Base-by-base conservation (phyloP, 176 grass and related monocot genomes). In the Canna indica region DNA sequence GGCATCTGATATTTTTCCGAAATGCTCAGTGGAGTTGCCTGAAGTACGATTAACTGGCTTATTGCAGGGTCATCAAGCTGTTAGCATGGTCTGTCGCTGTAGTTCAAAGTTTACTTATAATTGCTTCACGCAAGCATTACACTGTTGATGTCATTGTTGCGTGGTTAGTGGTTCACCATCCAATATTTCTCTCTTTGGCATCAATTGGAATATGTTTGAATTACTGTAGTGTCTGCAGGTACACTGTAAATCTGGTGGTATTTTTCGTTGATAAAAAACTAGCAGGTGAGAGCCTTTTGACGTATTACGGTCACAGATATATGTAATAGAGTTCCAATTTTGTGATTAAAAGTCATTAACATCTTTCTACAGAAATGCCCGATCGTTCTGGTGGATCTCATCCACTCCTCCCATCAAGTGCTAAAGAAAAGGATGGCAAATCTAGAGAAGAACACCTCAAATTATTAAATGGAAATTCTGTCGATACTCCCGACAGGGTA, bases 111-210 rank as follows among this genome's bases (percentile, higher is more conserved):
- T 66, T 99, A 70, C 86, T 99, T 65, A 99, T 99, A 74, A 82
- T 99, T 70, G 84, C 90, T 77, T 91, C 95, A 75, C 89, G 87
- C 69, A 94, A 99, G 38, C 95, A 94, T 78, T 99, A 99, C 80
- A 85, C 75, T 33, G 95, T 99, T 33, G 95, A 99, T 67, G 87
- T 99, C 35, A 82, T 99, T 76, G 90, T 93, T 88, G 95, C 95
- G 76, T 99, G 90, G 95, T 99, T 36, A 75, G 41, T 70, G 29
- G n/a, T 20, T 54, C 34, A 12, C 28, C 18, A 17, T 11, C 18
- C 65, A 59, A 27, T 68, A 53, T 27, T 52, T 52, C 42, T 25
- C 2, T 47, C 64, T 57, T 25, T 76, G 65, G 3, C 10, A 61
- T 66, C 63, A 32, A 61, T 77, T 15, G 3, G 28, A 28, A 53